A percentile compares a stretch with the other conserved stretches of the same genome.
phyloP scores from a whole-genome alignment of 2,329 filamentous ascomycete species.

The Talaromyces sp. region DNA sequence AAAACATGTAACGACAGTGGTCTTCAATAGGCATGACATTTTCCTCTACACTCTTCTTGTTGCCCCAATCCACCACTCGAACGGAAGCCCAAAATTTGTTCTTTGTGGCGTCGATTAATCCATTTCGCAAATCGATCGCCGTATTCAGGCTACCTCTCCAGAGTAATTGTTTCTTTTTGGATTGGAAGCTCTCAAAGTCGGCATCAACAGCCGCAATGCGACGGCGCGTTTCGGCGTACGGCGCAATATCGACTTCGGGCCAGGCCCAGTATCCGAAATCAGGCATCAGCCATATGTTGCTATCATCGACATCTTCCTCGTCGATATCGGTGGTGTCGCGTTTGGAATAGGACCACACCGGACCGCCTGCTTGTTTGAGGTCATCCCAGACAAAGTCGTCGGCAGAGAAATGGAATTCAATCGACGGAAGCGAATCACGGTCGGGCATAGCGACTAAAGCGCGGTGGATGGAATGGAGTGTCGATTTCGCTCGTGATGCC shows the following conservation, averaged over 20 bases:
- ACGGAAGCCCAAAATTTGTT: constrained; percentile 49
- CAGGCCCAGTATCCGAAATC: constrained; percentile 55
- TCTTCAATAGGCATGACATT: constrained; percentile 51
- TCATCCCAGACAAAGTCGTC: constrained; percentile 41
- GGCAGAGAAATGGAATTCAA: constrained; percentile 49
- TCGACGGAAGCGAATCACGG: constrained; percentile 42
- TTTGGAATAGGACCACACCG: constrained; percentile 39
- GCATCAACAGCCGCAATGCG: constrained; percentile 38
- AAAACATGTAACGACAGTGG: constrained; percentile 54
- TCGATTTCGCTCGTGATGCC: constrained; percentile 39
- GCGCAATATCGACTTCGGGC: constrained; percentile 47
- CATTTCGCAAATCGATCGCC: constrained; percentile 36
- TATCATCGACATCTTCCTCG: constrained; percentile 28
- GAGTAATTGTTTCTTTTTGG: constrained; percentile 46
- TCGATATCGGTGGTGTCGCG: constrained; percentile 30
- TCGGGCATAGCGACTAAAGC: constrained; percentile 43
- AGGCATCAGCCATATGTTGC: constrained; percentile 49
- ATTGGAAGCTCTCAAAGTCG: constrained; percentile 28
- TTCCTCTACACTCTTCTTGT: constrained; percentile 36
- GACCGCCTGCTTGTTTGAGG: constrained; percentile 13
- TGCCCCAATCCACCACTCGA: constrained; percentile 39
- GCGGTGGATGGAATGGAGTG: constrained; percentile 48
- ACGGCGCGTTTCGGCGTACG: constrained; percentile 42
- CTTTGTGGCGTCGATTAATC: constrained; percentile 37
- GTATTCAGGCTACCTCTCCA: constrained; percentile 48